Conservation (phyloP, 129 eudicot species). For the Flaveria sonorensis region DNA sequence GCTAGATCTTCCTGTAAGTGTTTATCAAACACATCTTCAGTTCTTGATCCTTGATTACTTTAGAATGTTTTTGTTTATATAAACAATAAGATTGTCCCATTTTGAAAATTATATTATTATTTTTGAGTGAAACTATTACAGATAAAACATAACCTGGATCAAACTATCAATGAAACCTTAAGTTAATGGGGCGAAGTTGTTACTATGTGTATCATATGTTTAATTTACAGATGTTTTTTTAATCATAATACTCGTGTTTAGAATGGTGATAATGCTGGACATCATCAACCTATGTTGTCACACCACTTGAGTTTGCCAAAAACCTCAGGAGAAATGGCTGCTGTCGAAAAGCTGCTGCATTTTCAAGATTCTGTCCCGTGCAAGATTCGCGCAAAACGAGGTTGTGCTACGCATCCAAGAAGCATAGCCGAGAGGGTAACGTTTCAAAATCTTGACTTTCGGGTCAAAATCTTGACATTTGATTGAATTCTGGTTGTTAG, state of each 20-base stretch:
- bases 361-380: constrained; percentile 85
- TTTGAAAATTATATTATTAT: background rate
- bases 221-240: background rate
- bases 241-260: constrained; percentile 16
- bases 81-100: background rate
- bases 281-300: constrained; percentile 55
- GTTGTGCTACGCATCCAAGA: constrained; percentile 98
- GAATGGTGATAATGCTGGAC: constrained; percentile 44
- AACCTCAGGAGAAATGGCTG: constrained; percentile 62
- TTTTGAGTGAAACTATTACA: background rate
- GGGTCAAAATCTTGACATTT: background rate
- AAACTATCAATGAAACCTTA: background rate
- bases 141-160: background rate
- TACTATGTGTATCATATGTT: background rate
- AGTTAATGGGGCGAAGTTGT: background rate
- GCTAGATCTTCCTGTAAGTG: constrained; percentile 50
- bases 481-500: background rate
- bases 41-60: background rate
- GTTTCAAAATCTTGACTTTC: background rate
- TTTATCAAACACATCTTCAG: background rate
- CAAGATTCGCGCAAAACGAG: constrained; percentile 90
- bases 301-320: constrained; percentile 90
- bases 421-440: constrained; percentile 98
- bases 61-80: background rate
- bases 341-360: constrained; percentile 67